These are phyloP conservation scores for Pseudocercospora fijiensis DNA, from an alignment of 2,329 filamentous ascomycete species.

Conservation along the genomic window DNA sequence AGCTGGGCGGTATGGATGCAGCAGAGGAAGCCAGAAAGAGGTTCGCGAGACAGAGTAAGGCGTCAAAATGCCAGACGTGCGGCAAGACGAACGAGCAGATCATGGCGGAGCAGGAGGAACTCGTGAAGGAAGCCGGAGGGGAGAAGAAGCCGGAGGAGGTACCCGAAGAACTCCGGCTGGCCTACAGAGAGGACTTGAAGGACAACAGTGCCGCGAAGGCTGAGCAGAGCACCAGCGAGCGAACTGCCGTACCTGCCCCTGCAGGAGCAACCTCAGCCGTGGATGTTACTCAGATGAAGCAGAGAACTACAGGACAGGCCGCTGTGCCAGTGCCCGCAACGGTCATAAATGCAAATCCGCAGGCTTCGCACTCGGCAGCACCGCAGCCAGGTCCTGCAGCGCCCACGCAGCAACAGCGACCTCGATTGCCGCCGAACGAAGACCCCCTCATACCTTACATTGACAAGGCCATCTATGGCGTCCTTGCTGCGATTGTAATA, in stretches of 20 bases:
- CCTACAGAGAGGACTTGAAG: slow-evolving; percentile 69
- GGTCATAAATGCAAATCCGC: neutral
- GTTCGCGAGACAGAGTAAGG: slow-evolving; percentile 65
- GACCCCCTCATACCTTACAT: slow-evolving; percentile 70
- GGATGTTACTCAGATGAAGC: neutral
- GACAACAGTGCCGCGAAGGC: slow-evolving; percentile 23
- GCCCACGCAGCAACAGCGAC: slow-evolving; percentile 18
- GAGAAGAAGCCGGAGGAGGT: slow-evolving; percentile 48
- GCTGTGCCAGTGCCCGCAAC: slow-evolving; percentile 1
- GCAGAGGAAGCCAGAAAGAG: slow-evolving; percentile 64
- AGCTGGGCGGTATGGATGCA: slow-evolving; percentile 85
- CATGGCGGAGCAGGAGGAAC: slow-evolving; percentile 66
- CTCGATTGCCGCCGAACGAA: slow-evolving; percentile 30
- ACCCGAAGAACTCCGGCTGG: slow-evolving; percentile 61
- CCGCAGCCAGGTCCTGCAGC: slow-evolving; percentile 14
- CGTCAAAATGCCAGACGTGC: slow-evolving; percentile 70
- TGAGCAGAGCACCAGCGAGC: slow-evolving; percentile 11
- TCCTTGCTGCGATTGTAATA: slow-evolving; percentile 68
- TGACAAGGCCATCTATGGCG: slow-evolving; percentile 73
- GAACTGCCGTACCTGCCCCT: slow-evolving; percentile 16
- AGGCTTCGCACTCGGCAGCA: slow-evolving; percentile 10
- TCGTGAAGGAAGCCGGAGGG: slow-evolving; percentile 49
- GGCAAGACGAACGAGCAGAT: slow-evolving; percentile 69
- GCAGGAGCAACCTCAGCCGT: slow-evolving; percentile 14
- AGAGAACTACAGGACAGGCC: neutral